Conservation (phyloP, 352 stramenopile species). For the Globisporangium yorkense region DNA sequence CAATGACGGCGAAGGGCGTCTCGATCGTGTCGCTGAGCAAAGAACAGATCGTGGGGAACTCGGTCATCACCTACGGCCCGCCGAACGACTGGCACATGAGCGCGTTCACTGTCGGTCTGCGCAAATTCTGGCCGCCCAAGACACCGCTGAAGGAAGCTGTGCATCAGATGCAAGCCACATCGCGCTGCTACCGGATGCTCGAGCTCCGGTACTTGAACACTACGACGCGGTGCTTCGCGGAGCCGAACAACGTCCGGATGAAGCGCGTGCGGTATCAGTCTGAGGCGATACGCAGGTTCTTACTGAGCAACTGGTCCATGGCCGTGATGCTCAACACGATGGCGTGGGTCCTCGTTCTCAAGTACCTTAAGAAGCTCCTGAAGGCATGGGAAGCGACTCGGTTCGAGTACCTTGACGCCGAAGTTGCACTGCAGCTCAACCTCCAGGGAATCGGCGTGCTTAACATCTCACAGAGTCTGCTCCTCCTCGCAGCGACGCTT, state of each 20-base stretch:
- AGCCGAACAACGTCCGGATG: slow-evolving; percentile 18
- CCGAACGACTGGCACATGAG: slow-evolving; percentile 22
- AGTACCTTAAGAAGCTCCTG: slow-evolving; percentile 35
- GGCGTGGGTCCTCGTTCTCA: slow-evolving; percentile 30
- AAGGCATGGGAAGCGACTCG: slow-evolving; percentile 24
- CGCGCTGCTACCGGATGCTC: slow-evolving; percentile 35
- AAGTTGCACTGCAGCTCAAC: slow-evolving; percentile 36
- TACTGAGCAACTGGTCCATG: slow-evolving; percentile 34
- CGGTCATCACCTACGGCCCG: slow-evolving; percentile 21
- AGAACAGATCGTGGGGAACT: slow-evolving; percentile 21
- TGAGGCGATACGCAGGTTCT: slow-evolving; percentile 35
- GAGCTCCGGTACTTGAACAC: slow-evolving; percentile 23
- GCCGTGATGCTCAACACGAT: slow-evolving; percentile 45
- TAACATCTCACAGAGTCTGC: slow-evolving; percentile 30
- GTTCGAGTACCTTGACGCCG: slow-evolving; percentile 29
- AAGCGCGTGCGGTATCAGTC: slow-evolving; percentile 6
- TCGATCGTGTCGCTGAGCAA: slow-evolving; percentile 7
- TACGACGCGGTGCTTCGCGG: slow-evolving; percentile 29
- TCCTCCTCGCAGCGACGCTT: slow-evolving; percentile 26
- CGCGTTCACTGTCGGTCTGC: slow-evolving; percentile 23
- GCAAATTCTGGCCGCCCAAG: slow-evolving; percentile 38
- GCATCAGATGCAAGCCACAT: slow-evolving; percentile 17
- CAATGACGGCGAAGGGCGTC: slow-evolving; percentile 15
- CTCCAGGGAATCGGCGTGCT: slow-evolving; percentile 38
- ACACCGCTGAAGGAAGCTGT: slow-evolving; percentile 22